Evolutionary conservation across 225 moss, liverwort and hornwort species (phyloP), one percentile per base, ranked within the genome.

Genomic region (Straminergon stramineum): DNA sequence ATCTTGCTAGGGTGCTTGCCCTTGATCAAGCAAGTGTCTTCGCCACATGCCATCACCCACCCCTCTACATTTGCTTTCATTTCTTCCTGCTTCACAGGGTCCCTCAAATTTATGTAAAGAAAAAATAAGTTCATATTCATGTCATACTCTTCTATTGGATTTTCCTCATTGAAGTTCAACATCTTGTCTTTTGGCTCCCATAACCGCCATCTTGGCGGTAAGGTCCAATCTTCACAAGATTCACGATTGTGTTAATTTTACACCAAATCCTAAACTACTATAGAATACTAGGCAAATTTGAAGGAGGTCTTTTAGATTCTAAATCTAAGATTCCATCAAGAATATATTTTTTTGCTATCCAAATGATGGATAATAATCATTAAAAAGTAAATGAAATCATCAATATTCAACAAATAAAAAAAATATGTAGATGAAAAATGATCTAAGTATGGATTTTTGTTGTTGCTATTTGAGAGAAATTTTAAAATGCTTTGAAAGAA

Each of bases 41-140:
- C 69, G 0, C 91, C 87, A 19, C 93, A 94, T 0, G 84, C 93
- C 83, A 91, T 68, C 7, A 89, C 9, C 92, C 91, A 93, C 18
- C 32, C 92, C 45, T 94, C 92, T 0, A 91, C 27, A 24, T 83
- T 88, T 22, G 45, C 66, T 52, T 63, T 66, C 90, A 91, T 91
- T 65, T 35, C 52, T 18, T 37, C 10, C 16, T 92, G 81, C 63
- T 88, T 81, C 9, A 37, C 0, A 7, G 18, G 67, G 9, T 85
- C 90, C 2, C 3, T 1, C 18, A 92, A 37, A 71, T 89, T 86
- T 16, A 94, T 2, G 9, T 84, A 90, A n/a, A 52, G 15, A 57
- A 92, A 90, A 35, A 92, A 90, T 5, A 62, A 43, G 26, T 5
- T 76, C 13, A 94, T 12, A 7, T 88, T 90, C 37, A 27, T 24